These are phyloP conservation scores for Basidiobolus heterosporus DNA, from an alignment of 371 early-diverging fungal genomes.

Conservation along the genomic window DNA sequence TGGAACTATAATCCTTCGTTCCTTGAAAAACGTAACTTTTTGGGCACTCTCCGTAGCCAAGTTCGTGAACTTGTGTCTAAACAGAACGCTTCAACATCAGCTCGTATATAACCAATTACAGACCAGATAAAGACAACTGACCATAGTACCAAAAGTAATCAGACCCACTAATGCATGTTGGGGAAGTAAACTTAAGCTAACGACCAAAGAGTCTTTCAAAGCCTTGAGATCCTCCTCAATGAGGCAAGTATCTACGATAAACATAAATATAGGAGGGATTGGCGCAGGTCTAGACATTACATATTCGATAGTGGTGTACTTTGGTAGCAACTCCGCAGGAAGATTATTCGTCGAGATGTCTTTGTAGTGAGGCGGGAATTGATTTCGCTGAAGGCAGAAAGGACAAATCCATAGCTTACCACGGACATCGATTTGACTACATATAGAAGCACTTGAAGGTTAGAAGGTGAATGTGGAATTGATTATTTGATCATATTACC, in stretches of 20 bases:
- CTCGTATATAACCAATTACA: neutral
- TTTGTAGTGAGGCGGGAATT: constrained; percentile 95
- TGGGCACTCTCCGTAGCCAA: constrained; percentile 87
- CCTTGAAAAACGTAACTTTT: constrained; percentile 97
- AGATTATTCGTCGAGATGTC: constrained; percentile 90
- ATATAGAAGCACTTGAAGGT: neutral
- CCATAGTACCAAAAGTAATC: constrained; percentile 98
- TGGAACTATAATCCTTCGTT: constrained; percentile 83
- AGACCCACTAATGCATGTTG: constrained; percentile 90
- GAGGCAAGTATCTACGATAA: constrained; percentile 96
- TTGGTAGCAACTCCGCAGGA: constrained; percentile 89
- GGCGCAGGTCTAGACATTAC: constrained; percentile 60
- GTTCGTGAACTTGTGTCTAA: constrained; percentile 82
- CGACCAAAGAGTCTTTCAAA: constrained; percentile 83
- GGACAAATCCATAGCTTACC: constrained; percentile 97
- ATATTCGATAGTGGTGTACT: constrained; percentile 97
- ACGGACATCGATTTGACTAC: constrained; percentile 82
- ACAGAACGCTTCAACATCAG: neutral
- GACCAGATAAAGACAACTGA: constrained; percentile 15
- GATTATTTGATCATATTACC: constrained; percentile 30
- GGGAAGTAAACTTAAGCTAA: constrained; percentile 80
- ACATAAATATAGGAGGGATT: constrained; percentile 90
- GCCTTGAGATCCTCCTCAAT: constrained; percentile 90
- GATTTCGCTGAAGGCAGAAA: constrained; percentile 94
- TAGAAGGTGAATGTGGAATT: too few species aligned